These are phyloP conservation scores for Paraurostyla sp. DNA, from an alignment of 73 alveolate species.

Conservation along the genomic window DNA sequence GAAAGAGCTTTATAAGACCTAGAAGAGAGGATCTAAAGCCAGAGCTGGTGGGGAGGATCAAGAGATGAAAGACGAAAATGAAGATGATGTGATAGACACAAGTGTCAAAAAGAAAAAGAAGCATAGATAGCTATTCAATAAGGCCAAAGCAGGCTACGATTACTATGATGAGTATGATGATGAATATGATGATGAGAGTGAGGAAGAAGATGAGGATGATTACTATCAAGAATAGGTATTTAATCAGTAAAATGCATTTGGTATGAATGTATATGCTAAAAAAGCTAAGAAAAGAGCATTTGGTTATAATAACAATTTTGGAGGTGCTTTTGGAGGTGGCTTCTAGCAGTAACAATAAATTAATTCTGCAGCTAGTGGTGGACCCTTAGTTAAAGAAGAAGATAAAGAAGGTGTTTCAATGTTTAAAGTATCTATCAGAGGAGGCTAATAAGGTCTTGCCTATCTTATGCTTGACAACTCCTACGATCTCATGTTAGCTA, in stretches of 20 bases:
- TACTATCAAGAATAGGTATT: neutral
- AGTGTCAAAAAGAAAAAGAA: constrained; percentile 69
- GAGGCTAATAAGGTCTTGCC: constrained; percentile 82
- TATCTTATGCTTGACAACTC: constrained; percentile 77
- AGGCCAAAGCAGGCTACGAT: neutral
- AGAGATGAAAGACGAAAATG: constrained; percentile 39
- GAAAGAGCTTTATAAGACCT: neutral
- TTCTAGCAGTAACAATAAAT: neutral
- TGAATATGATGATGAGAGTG: constrained; percentile 57
- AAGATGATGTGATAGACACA: constrained; percentile 12
- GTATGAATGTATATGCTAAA: neutral
- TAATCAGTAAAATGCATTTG: constrained; percentile 22
- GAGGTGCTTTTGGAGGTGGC: neutral
- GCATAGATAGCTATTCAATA: constrained; percentile 41
- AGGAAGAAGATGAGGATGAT: constrained; percentile 44
- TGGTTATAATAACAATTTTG: neutral
- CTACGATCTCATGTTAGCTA: constrained; percentile 76
- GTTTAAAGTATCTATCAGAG: constrained; percentile 78
- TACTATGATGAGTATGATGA: constrained; percentile 68
- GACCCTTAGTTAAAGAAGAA: neutral
- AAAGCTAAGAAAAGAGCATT: neutral
- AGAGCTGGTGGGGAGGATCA: too few species aligned
- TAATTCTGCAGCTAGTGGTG: neutral
- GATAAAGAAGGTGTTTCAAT: constrained; percentile 62
- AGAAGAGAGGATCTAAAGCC: constrained; percentile 47